Conservation (phyloP, 768 basidiomycete genomes). For the Pleurotus tuoliensis region DNA sequence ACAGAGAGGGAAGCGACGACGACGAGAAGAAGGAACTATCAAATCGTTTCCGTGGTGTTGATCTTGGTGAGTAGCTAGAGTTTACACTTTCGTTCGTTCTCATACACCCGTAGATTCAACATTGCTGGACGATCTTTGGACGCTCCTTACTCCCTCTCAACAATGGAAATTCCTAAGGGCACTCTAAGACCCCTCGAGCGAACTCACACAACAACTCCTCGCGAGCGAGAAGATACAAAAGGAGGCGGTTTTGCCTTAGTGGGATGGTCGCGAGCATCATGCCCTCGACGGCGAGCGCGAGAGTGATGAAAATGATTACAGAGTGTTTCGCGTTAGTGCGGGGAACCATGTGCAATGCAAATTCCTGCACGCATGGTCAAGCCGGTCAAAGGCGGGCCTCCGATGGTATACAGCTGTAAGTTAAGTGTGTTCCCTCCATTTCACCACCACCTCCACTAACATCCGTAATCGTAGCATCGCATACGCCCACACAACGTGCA, state of each 20-base stretch:
- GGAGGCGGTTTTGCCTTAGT: constrained; percentile 66
- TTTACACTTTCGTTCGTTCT: background rate
- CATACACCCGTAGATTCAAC: constrained; percentile 39
- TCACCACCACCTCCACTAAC: constrained; percentile 2
- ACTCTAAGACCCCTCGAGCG: constrained; percentile 59
- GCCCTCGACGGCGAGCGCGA: background rate
- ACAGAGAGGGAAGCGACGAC: constrained; percentile 24
- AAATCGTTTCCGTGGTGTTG: constrained; percentile 49
- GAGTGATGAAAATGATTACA: constrained; percentile 3
- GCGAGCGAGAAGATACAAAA: constrained; percentile 50
- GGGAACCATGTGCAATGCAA: constrained; percentile 40
- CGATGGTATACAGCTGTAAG: constrained; percentile 60
- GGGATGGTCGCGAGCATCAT: constrained; percentile 29
- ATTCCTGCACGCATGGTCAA: constrained; percentile 44
- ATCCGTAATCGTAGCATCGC: constrained; percentile 43
- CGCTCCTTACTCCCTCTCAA: constrained; percentile 55
- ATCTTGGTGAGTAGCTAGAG: constrained; percentile 49
- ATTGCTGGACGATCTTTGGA: constrained; percentile 57
- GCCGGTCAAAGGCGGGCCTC: constrained; percentile 30
- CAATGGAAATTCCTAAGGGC: constrained; percentile 55
- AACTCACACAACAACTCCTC: constrained; percentile 56
- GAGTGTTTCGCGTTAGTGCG: constrained; percentile 17
- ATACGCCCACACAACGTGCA: constrained; percentile 65
- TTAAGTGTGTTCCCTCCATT: constrained; percentile 37
- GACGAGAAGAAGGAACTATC: constrained; percentile 37